phyloP scores from a whole-genome alignment of 176 grass and related monocot genomes.

The Alloteropsis semialata region DNA sequence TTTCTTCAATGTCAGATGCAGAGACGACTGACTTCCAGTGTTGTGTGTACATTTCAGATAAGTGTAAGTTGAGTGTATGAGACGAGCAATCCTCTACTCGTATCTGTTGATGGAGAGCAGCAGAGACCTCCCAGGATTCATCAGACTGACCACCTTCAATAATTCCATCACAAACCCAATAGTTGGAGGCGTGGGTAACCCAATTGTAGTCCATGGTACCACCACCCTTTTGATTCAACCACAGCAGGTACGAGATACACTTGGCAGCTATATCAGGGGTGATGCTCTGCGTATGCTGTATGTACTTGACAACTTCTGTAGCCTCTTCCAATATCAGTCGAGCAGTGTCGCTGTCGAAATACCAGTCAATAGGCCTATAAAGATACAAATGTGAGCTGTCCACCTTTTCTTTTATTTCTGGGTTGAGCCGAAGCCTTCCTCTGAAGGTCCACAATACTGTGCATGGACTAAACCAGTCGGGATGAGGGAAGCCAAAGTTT shows the following conservation, averaged over 20 bases:
- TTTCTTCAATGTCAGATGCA: neutral
- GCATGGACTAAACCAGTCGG: no score
- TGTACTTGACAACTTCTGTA: neutral
- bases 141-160: neutral
- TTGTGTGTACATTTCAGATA: neutral
- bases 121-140: neutral
- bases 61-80: no score
- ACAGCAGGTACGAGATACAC: neutral
- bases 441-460: neutral
- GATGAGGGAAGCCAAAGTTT: neutral
- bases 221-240: neutral
- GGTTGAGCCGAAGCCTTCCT: neutral
- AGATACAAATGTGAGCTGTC: neutral
- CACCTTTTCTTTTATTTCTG: neutral
- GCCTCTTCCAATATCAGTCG: neutral
- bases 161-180: conserved; percentile 27
- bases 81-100: neutral
- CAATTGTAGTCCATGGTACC: neutral
- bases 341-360: no score
- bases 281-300: rapidly evolving
- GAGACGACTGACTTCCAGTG: neutral
- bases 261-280: neutral
- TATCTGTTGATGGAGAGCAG: neutral
- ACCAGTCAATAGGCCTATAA: rapidly evolving
- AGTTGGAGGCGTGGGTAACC: neutral